These are phyloP conservation scores for Fraxinus excelsior DNA, from an alignment of 257 asterid genomes.

Conservation along the genomic window DNA sequence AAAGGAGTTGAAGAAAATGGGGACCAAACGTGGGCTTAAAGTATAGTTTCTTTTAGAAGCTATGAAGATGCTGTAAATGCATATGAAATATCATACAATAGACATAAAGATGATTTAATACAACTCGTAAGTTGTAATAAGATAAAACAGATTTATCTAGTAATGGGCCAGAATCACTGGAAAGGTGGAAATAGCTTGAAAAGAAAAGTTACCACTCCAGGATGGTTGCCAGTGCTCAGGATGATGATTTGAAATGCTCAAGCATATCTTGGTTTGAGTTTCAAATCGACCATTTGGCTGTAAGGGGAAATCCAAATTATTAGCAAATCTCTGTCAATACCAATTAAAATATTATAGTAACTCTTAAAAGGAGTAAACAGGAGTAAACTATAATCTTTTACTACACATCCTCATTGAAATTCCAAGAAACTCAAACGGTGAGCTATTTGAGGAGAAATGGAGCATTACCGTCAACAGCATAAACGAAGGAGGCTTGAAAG, in stretches of 20 bases:
- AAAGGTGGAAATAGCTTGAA: background rate
- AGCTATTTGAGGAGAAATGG: slow-evolving; percentile 13
- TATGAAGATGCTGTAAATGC: background rate
- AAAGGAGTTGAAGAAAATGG: too few relatives aligned
- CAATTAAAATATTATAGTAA: background rate
- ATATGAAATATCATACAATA: background rate
- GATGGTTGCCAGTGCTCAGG: slow-evolving; percentile 99
- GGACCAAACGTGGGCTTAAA: too few relatives aligned
- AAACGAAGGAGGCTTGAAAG: slow-evolving; percentile 89
- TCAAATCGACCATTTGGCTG: slow-evolving; percentile 98
- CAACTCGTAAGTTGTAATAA: background rate
- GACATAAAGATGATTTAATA: background rate
- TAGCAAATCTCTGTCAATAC: background rate
- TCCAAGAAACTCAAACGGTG: background rate
- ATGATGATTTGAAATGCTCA: slow-evolving; percentile 95
- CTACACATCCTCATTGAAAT: background rate
- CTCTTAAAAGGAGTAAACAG: background rate
- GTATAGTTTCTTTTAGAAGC: background rate
- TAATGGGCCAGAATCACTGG: background rate
- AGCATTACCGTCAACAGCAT: slow-evolving; percentile 67
- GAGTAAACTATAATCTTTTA: background rate
- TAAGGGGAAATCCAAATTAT: slow-evolving; percentile 7
- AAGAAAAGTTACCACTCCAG: slow-evolving; percentile 73
- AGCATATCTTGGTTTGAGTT: slow-evolving; percentile 94
- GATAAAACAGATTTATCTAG: background rate